phyloP scores from a whole-genome alignment of 371 early-diverging fungal genomes.

The Lichtheimia ramosa region DNA sequence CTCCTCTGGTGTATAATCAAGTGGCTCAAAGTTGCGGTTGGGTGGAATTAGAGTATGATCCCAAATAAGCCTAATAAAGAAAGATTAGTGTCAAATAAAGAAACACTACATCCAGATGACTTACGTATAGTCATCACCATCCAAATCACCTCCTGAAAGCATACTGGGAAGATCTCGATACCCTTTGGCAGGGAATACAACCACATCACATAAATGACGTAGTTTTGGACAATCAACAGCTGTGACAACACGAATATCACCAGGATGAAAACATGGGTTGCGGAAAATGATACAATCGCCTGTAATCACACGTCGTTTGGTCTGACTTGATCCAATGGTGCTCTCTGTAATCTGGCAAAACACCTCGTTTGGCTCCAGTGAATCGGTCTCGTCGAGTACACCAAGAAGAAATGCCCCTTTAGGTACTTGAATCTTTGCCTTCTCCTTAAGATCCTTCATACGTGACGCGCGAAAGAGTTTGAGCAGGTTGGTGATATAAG shows the following conservation, averaged over 20 bases:
- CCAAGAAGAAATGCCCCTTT: constrained; percentile 75
- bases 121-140: constrained; percentile 78
- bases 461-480: constrained; percentile 53
- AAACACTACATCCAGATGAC: neutral
- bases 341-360: constrained; percentile 60
- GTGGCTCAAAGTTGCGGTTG: constrained; percentile 43
- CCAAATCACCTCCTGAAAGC: constrained; percentile 86
- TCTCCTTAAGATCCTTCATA: constrained; percentile 66
- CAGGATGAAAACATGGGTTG: constrained; percentile 84
- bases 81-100: neutral
- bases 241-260: constrained; percentile 72
- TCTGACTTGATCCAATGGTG: constrained; percentile 7
- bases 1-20: constrained; percentile 57
- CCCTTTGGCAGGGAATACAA: constrained; percentile 82
- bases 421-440: constrained; percentile 68
- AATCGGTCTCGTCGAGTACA: constrained; percentile 74
- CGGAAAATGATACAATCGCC: constrained; percentile 62
- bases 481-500: constrained; percentile 57
- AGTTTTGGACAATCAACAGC: constrained; percentile 66
- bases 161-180: constrained; percentile 71
- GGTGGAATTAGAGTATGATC: constrained; percentile 63
- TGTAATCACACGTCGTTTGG: constrained; percentile 32
- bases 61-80: constrained; percentile 59
- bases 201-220: constrained; percentile 63
- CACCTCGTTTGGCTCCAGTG: constrained; percentile 66